Base-by-base conservation (phyloP, 2,329 filamentous ascomycete species). In the Fusarium cyanostomum region DNA sequence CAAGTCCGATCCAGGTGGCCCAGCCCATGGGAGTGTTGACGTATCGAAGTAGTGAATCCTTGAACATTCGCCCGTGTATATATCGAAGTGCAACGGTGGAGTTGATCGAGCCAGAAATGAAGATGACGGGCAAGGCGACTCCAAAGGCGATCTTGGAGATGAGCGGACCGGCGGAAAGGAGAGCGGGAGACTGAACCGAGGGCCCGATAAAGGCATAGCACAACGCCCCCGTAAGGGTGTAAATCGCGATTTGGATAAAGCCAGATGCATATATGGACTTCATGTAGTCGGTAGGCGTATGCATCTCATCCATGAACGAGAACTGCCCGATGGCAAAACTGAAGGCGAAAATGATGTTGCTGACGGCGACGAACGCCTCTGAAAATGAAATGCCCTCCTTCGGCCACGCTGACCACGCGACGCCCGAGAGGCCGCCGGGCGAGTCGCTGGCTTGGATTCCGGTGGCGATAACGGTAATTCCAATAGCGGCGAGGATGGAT, bases 71-170 rank as follows among this genome's bases (percentile, higher is more conserved):
- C 11, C 63, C 63, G 41, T 66, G 63, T 15, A 66, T 42, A 42
- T 66, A 66, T 51, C 63, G 59, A 8, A 64, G 59, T 3, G 63
- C 63, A 31, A 66, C 63, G 0, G 63, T 67, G 0, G 63, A 66
- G 24, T 66, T 66, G 39, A 66, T 66, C 7, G 63, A 66, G 26
- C 63, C 63, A 2, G 63, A 66, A 18, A 66, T 66, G 16, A 77
- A 26, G 77, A 82, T 62, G 67, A 79, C 70, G 5, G 89, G 89
- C 2, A 89, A 77, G 0, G 88, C 89, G 59, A 92, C 76, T 28
- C 88, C 89, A 68, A 89, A 92, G 1, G 88, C 88, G 13, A 92
- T 77, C 71, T 90, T 90, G 31, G 85, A 83, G n/a, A 91, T 75
- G 1, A 82, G 64, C 4, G 77, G 77, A 3, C 84, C 83, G 7